Conservation (phyloP, 2,329 filamentous ascomycete species). For the Dothistroma septosporum region DNA sequence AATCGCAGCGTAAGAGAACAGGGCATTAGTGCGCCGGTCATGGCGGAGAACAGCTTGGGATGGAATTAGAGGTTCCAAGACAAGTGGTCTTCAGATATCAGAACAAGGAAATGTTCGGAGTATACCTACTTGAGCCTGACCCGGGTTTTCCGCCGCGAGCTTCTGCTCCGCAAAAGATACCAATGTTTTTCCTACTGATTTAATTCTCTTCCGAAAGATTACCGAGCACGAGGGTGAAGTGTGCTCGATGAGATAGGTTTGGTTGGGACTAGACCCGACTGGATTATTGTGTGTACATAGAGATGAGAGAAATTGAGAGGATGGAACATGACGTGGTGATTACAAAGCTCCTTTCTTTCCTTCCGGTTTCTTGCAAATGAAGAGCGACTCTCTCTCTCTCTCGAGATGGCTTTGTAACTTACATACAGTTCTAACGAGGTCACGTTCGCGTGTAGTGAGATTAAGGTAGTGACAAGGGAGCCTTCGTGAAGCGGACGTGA, state of each 20-base stretch:
- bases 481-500: too few species aligned
- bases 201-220: not conserved
- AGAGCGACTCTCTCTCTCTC: too few species aligned
- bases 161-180: not conserved
- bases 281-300: not conserved
- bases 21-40: conserved; percentile 83
- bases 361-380: not conserved
- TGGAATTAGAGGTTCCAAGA: conserved; percentile 66
- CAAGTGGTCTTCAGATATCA: not conserved
- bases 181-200: not conserved
- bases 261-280: not conserved
- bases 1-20: conserved; percentile 61
- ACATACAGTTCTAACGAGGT: too few species aligned
- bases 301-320: not conserved
- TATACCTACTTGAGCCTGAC: not conserved
- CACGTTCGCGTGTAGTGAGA: too few species aligned
- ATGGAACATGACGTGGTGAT: not conserved
- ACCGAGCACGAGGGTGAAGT: not conserved
- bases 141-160: not conserved
- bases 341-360: not conserved
- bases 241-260: not conserved
- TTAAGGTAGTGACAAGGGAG: too few species aligned
- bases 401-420: too few species aligned
- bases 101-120: not conserved
- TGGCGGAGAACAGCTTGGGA: conserved; percentile 89